Evolutionary conservation across 768 basidiomycete genomes (phyloP), one percentile per base, ranked within the genome.

Genomic region (Pulveroboletus sp.): DNA sequence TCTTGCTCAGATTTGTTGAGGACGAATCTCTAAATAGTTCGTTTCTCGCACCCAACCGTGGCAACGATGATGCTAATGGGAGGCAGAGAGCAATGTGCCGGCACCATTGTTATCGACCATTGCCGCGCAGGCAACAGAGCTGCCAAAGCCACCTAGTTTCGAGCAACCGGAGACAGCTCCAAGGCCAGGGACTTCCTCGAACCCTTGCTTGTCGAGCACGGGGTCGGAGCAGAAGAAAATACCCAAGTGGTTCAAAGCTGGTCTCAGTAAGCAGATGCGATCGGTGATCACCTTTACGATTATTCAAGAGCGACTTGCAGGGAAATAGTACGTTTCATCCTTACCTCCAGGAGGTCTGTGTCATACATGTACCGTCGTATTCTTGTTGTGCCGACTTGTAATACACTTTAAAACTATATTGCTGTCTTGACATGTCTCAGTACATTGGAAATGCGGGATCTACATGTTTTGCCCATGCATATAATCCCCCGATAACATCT

Each of bases 361-460:
- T 50, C 37, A 51, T 17, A 5, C 36, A 14, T 32, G 28, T 44
- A 45, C 24, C 43, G 26, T 46, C 48, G 47, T 42, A 45, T 42
- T 31, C 27, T 46, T 45, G 32, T 50, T 24, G 38, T 49, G 32
- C 33, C 28, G 26, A 57, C 24, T 47, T 45, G 46, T 56, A 46
- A 46, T 49, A 11, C 35, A 11, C 24, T 36, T 51, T 18, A 17
- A 49, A 36, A 48, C 35, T 10, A 7, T 35, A 17, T 14, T 1
- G 3, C n/a, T 21, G 21, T 39, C n/a, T 36, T 55, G 43, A 42
- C 28, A 3, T 47, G 33, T 47, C 12, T 74, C 60, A 94, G 65
- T 96, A 96, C 12, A 89, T 66, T 27, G 93, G 93, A 64, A 97
- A 94, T 18, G 61, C 62, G 27, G 74, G 70, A 68, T 97, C 89